A percentile compares a stretch with the other conserved stretches of the same genome.
Conservation (phyloP, 2,329 filamentous ascomycete species). For the Salinomyces thailandicus region DNA sequence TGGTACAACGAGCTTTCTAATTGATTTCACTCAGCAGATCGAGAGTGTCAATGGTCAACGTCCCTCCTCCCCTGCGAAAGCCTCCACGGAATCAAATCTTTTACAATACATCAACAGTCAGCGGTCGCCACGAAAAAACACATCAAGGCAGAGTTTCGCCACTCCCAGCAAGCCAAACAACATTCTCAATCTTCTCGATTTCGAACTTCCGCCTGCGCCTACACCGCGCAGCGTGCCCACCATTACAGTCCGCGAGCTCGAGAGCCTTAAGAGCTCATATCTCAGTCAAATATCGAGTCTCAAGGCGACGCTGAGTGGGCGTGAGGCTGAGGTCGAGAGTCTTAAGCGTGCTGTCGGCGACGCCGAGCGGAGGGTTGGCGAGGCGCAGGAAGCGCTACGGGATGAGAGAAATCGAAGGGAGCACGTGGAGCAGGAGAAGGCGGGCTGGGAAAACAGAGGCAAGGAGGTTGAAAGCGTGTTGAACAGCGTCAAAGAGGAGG, state of each 20-base stretch:
- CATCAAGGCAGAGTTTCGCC: conserved; percentile 22
- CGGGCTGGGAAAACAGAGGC: conserved; percentile 73
- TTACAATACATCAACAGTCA: conserved; percentile 32
- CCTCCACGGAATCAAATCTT: conserved; percentile 38
- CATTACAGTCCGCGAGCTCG: conserved; percentile 83
- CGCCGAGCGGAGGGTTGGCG: conserved; percentile 82
- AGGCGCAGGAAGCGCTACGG: conserved; percentile 71
- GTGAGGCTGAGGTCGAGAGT: conserved; percentile 81
- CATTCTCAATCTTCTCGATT: conserved; percentile 68
- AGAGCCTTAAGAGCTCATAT: conserved; percentile 82
- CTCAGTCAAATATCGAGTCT: conserved; percentile 91
- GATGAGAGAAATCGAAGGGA: conserved; percentile 65
- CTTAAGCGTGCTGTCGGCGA: conserved; percentile 81
- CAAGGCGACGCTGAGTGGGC: conserved; percentile 80
- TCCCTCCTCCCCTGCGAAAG: conserved; percentile 44
- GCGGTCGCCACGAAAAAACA: conserved; percentile 31
- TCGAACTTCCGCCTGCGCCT: conserved; percentile 86
- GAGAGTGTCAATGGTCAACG: conserved; percentile 42
- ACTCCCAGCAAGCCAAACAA: conserved; percentile 36
- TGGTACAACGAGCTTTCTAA: conserved; percentile 66
- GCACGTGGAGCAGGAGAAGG: conserved; percentile 61
- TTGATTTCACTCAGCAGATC: conserved; percentile 79
- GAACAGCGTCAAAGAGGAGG: conserved; percentile 69
- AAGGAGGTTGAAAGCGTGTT: conserved; percentile 78
- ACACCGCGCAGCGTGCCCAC: conserved; percentile 86